These are phyloP conservation scores for Salix brachista DNA, from an alignment of 345 rosid species.

Conservation along the genomic window DNA sequence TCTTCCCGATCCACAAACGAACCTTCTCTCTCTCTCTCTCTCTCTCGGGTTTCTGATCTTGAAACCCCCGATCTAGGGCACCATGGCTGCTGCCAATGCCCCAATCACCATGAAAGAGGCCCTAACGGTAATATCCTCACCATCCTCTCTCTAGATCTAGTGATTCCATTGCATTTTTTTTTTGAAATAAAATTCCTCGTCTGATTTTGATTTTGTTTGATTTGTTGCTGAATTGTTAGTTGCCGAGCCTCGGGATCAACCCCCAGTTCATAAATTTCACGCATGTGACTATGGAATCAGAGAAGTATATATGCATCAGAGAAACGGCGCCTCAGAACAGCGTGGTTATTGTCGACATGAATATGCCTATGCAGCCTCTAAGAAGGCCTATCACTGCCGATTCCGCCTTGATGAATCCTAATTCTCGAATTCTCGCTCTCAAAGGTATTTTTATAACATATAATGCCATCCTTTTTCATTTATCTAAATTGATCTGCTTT, in stretches of 20 bases:
- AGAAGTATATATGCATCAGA: conserved; percentile 71
- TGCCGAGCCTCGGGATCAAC: conserved; percentile 71
- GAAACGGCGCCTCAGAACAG: conserved; percentile 75
- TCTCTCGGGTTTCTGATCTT: background rate
- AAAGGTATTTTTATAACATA: conserved; percentile 46
- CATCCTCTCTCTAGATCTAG: conserved; percentile 32
- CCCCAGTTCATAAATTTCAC: conserved; percentile 70
- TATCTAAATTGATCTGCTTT: background rate
- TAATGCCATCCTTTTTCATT: background rate
- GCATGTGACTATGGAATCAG: conserved; percentile 75
- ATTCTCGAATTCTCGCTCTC: conserved; percentile 69
- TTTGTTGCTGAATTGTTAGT: conserved; percentile 31
- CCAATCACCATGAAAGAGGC: conserved; percentile 18
- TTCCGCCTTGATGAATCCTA: conserved; percentile 75
- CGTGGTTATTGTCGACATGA: conserved; percentile 73
- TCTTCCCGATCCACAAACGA: background rate
- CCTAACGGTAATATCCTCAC: background rate
- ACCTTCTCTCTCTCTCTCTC: background rate
- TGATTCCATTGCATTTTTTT: background rate
- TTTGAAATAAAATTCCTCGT: background rate
- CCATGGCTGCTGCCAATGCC: conserved; percentile 20
- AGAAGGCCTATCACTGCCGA: conserved; percentile 77
- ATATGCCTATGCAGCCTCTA: conserved; percentile 69
- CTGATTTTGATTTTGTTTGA: background rate
- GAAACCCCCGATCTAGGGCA: conserved; percentile 3